Conservation (phyloP, 352 stramenopile species). For the Globisporangium apiculatum region DNA sequence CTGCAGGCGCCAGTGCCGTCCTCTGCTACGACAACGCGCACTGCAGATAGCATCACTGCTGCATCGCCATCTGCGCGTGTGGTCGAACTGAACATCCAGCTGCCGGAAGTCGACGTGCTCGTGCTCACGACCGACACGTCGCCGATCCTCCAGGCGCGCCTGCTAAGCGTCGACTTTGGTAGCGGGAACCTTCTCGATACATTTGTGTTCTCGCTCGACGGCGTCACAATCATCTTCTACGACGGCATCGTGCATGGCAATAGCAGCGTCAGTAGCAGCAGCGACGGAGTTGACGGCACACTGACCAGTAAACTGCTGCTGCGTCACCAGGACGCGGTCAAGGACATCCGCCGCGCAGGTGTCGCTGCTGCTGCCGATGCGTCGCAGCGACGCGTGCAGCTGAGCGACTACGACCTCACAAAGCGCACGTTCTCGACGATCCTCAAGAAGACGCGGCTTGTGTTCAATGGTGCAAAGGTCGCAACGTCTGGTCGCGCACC, state of each 20-base stretch:
- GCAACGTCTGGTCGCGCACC: constrained; percentile 23
- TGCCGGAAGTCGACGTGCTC: constrained; percentile 64
- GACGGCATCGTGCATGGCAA: constrained; percentile 18
- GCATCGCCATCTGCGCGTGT: constrained; percentile 5
- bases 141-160: constrained; percentile 51
- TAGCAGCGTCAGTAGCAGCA: neutral
- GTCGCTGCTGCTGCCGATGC: neutral
- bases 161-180: constrained; percentile 45
- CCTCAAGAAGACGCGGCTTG: constrained; percentile 45
- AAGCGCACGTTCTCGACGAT: constrained; percentile 50
- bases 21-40: neutral
- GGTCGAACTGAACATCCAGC: constrained; percentile 42
- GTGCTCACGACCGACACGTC: constrained; percentile 55
- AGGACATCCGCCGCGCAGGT: constrained; percentile 3
- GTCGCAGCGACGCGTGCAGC: constrained; percentile 8
- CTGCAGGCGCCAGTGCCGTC: neutral
- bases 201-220: constrained; percentile 50
- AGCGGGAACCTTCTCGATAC: constrained; percentile 40
- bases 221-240: constrained; percentile 54
- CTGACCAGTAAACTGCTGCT: constrained; percentile 2
- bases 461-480: constrained; percentile 58
- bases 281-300: neutral
- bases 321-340: constrained; percentile 11
- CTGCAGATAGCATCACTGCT: neutral
- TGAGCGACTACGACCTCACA: constrained; percentile 27